Evolutionary conservation across 257 asterid species (phyloP).

Genomic region (Lavandula angustifolia): DNA sequence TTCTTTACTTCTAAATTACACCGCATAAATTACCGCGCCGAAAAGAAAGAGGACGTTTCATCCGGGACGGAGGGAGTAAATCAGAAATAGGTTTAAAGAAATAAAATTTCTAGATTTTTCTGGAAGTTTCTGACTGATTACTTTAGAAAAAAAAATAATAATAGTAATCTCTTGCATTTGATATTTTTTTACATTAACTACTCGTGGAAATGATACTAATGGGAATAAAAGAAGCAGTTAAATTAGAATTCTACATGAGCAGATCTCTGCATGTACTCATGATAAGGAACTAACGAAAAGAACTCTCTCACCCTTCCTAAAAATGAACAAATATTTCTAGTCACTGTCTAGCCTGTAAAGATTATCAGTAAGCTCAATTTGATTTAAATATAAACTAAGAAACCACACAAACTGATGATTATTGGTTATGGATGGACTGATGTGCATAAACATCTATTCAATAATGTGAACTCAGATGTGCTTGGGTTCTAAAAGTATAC

Average conservation of each 20-base stretch:
- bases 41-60: too few species aligned
- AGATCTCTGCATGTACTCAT: background rate
- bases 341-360: background rate
- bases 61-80: too few species aligned
- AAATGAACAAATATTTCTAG: slow-evolving; percentile 1
- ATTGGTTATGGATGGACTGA: too few species aligned
- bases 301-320: background rate
- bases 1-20: too few species aligned
- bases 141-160: background rate
- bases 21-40: too few species aligned
- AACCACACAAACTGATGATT: slow-evolving; percentile 3
- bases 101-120: background rate
- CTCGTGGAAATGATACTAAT: slow-evolving; percentile 22
- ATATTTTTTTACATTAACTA: slow-evolving; percentile 1
- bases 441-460: slow-evolving; percentile 2
- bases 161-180: background rate
- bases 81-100: background rate
- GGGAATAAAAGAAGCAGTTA: background rate
- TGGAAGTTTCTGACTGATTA: background rate
- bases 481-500: slow-evolving; percentile 35
- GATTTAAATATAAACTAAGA: background rate
- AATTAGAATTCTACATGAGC: background rate
- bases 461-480: slow-evolving; percentile 5
- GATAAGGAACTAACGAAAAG: background rate
- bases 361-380: slow-evolving; percentile 8